Evolutionary conservation across 345 rosid genomes (phyloP), one percentile per base, ranked within the genome.

Genomic region (Euphorbia tirucalli): DNA sequence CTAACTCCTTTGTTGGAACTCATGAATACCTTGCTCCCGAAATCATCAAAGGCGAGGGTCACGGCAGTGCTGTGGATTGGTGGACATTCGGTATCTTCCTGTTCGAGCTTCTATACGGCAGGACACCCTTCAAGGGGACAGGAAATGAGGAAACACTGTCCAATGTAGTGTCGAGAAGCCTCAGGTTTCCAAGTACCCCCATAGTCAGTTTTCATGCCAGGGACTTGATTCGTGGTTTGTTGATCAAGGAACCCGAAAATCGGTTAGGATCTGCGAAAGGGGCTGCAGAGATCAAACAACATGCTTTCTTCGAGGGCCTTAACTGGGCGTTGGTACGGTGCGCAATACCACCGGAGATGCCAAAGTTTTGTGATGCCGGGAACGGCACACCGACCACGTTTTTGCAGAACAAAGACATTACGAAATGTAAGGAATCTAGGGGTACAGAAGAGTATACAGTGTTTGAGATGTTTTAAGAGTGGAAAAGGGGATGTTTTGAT

Each of bases 41-140:
- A 75, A 90, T 90, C 70, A 82, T 90, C 86, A 88, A 88, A 76
- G 87, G 90, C 11, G 91, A 90, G 61, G 93, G 91, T 56, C 96
- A 90, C 71, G 96, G 96, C 64, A 88, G 84, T 71, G 85, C 96
- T 19, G 96, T 90, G 54, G 96, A 90, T 71, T 90, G 96, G 96
- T 90, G 96, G 92, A 90, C 88, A 4, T 88, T 83, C n/a, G 96
- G 96, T 18, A 86, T 90, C 71, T 88, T 90, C 74, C 73, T 90
- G 68, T 90, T 79, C 41, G 96, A 90, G 81, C 84, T 90, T 55
- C 68, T 90, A 43, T 90, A 86, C 28, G 90, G 96, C 21, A 86
- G 69, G 80, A 90, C 92, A 0, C 96, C 92, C 1, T 88, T 90
- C 85, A 90, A 90, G 79, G 96, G 96, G 37, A 78, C 78, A 0